These are phyloP conservation scores for Beta vulgaris DNA, from an alignment of 148 eudicot species.

Conservation along the genomic window DNA sequence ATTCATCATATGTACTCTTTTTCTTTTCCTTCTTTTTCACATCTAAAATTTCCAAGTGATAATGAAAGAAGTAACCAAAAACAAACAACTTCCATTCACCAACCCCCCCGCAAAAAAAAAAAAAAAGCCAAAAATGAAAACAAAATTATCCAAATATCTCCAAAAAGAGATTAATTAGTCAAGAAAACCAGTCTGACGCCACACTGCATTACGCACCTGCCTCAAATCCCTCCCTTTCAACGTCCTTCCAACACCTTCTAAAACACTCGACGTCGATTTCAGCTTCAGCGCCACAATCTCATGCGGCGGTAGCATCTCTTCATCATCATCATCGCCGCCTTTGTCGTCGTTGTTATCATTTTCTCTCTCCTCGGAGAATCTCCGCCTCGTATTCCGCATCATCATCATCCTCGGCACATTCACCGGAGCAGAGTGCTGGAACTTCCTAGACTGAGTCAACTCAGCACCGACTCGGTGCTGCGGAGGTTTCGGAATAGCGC, in stretches of 20 bases:
- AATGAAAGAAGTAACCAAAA: conserved; percentile 15
- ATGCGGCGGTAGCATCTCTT: conserved; percentile 76
- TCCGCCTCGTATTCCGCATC: conserved; percentile 25
- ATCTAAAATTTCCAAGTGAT: neutral
- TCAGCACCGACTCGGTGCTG: conserved; percentile 3
- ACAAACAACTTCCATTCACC: conserved; percentile 16
- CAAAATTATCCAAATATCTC: neutral
- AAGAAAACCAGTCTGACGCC: conserved; percentile 65
- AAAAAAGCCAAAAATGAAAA: neutral
- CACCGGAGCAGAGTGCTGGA: conserved; percentile 58
- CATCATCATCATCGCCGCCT: no score
- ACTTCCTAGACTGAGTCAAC: conserved; percentile 35
- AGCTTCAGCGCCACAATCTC: conserved; percentile 66
- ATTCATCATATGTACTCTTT: neutral
- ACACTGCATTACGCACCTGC: conserved; percentile 60
- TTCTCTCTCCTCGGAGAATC: neutral
- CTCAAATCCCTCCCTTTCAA: conserved; percentile 75
- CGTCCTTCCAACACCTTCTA: conserved; percentile 75
- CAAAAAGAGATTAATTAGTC: conserved; percentile 38
- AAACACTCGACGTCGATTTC: conserved; percentile 55
- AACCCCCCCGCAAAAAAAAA: neutral
- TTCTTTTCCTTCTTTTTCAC: neutral
- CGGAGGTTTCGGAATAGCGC: conserved; percentile 46
- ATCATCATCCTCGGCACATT: conserved; percentile 44
- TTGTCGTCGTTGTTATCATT: conserved; percentile 29